These are phyloP conservation scores for Fraxinus excelsior DNA, from an alignment of 257 asterid species.

Conservation along the genomic window DNA sequence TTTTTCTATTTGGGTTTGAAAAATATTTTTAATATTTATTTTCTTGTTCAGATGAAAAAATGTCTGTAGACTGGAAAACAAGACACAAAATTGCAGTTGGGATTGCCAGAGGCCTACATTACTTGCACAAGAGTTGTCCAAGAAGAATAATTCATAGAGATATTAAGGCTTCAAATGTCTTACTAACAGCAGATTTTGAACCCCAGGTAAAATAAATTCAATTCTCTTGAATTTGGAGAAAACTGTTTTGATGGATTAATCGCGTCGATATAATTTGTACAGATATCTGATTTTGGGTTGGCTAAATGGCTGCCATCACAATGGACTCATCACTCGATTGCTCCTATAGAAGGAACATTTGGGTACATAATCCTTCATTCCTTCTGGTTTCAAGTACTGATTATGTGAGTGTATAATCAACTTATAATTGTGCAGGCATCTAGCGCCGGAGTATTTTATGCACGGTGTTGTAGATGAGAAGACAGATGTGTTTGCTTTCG, in stretches of 20 bases:
- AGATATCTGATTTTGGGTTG: constrained; percentile 95
- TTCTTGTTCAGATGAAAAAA: constrained; percentile 53
- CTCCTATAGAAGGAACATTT: constrained; percentile 96
- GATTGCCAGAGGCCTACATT: constrained; percentile 79
- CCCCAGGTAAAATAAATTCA: constrained; percentile 64
- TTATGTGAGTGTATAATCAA: neutral
- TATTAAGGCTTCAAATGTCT: constrained; percentile 76
- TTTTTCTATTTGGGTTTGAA: neutral
- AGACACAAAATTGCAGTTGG: constrained; percentile 88
- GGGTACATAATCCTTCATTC: constrained; percentile 47
- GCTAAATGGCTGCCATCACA: constrained; percentile 99
- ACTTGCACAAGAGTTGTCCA: constrained; percentile 84
- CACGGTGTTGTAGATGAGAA: constrained; percentile 97
- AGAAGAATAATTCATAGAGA: constrained; percentile 93
- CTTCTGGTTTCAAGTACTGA: neutral
- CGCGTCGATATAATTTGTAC: constrained; percentile 5
- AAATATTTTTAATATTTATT: neutral
- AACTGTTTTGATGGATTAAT: too few relatives aligned
- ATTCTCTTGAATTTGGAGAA: neutral
- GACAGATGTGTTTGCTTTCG: constrained; percentile 96
- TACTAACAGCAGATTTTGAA: constrained; percentile 71
- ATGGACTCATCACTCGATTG: constrained; percentile 93
- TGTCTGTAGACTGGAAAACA: constrained; percentile 78
- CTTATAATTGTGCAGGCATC: constrained; percentile 51
- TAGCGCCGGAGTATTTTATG: constrained; percentile 97